A percentile compares a stretch with the other conserved stretches of the same genome.
phyloP scores from a whole-genome alignment of 139 green algal genomes.

The Chlamydomonas sphaeroides region DNA sequence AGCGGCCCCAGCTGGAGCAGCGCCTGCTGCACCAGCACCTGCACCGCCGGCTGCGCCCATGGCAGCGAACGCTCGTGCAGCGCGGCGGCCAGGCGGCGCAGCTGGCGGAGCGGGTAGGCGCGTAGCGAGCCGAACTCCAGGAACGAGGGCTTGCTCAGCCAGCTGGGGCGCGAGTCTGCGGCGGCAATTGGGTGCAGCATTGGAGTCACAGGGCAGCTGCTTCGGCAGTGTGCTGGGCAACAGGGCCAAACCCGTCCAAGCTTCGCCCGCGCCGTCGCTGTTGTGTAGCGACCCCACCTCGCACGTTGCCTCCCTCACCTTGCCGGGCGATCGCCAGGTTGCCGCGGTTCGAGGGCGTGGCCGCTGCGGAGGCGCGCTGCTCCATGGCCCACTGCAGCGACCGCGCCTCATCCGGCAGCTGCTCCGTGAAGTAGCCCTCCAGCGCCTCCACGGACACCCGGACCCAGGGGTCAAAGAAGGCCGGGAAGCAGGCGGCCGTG shows the following conservation, averaged over 20 bases:
- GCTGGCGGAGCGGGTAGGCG: slow-evolving; percentile 43
- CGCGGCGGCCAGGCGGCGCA: slow-evolving; percentile 37
- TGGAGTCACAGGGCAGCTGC: no score
- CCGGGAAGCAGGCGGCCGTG: neutral
- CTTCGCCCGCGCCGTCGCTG: no score
- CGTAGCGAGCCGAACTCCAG: slow-evolving; percentile 43
- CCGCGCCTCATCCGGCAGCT: slow-evolving; percentile 4
- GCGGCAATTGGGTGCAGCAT: no score
- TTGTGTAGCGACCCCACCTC: no score
- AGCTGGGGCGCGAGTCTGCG: slow-evolving; percentile 41
- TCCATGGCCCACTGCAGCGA: slow-evolving; percentile 58
- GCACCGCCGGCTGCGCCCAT: slow-evolving; percentile 43
- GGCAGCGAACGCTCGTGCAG: slow-evolving; percentile 47
- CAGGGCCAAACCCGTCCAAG: no score
- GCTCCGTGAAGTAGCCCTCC: slow-evolving; percentile 48
- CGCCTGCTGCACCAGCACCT: slow-evolving; percentile 48
- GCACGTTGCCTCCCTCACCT: no score
- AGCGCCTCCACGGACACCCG: neutral
- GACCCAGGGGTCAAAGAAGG: slow-evolving; percentile 60
- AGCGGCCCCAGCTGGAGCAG: slow-evolving; percentile 47
- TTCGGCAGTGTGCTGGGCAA: no score
- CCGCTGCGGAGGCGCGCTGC: neutral
- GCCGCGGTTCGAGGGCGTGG: slow-evolving; percentile 36
- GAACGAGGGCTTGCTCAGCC: slow-evolving; percentile 50
- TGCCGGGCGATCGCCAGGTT: slow-evolving; percentile 52